Evolutionary conservation across 2,329 filamentous ascomycete genomes (phyloP).

Genomic region (Alternaria triticimaculans): DNA sequence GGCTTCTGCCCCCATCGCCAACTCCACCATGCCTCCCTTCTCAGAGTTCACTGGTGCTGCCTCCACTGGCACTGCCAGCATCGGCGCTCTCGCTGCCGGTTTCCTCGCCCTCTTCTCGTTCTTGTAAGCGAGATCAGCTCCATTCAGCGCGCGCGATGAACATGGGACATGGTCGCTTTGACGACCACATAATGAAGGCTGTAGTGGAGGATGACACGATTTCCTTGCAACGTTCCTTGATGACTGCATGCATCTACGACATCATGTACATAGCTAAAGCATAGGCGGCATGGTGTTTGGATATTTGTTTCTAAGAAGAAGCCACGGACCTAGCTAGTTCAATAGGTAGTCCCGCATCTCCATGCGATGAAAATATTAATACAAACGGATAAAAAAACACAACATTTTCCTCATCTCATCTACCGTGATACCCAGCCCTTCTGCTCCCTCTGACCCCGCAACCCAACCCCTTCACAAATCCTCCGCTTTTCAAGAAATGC

Average conservation of each 20-base stretch:
- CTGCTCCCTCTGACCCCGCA: background rate
- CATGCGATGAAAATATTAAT: conserved; percentile 1
- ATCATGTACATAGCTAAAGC: conserved; percentile 9
- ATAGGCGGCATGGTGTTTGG: conserved; percentile 3
- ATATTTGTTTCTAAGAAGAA: background rate
- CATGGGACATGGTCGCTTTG: background rate
- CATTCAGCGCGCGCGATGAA: background rate
- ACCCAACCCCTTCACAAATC: background rate
- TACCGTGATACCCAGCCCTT: background rate
- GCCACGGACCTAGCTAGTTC: background rate
- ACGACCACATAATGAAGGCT: conserved; percentile 7
- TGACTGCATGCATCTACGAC: conserved; percentile 6
- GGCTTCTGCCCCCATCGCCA: conserved; percentile 16
- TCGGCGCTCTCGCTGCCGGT: conserved; percentile 38
- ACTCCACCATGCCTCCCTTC: conserved; percentile 17
- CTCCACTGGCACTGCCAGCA: conserved; percentile 21
- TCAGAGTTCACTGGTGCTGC: conserved; percentile 43
- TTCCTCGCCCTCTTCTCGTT: conserved; percentile 37
- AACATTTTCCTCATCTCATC: background rate
- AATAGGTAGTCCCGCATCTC: background rate
- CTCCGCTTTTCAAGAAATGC: background rate
- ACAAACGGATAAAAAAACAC: background rate
- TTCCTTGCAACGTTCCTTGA: conserved; percentile 16
- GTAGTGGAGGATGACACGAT: conserved; percentile 7
- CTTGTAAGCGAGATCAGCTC: conserved; percentile 27